Conservation (phyloP, 192 early-diverging fungal genomes). For the Backusella australiensis region DNA sequence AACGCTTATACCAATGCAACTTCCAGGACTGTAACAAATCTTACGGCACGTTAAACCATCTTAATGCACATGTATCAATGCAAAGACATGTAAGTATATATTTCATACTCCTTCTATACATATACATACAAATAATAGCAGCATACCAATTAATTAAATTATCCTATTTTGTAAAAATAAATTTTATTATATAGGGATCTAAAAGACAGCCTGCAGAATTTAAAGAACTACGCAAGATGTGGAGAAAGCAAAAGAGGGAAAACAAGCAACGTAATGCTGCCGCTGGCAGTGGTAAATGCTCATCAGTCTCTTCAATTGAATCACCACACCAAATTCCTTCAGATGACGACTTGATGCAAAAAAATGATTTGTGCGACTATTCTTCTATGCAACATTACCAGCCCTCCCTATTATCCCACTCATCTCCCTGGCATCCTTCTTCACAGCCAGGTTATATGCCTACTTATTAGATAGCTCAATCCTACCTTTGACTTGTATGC, state of each 20-base stretch:
- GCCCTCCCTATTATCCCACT: conserved; percentile 2
- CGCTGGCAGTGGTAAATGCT: neutral
- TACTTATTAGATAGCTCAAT: neutral
- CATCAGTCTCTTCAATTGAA: neutral
- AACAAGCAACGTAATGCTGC: conserved; percentile 13
- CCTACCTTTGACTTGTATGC: neutral
- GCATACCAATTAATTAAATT: conserved; percentile 33
- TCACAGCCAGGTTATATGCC: conserved; percentile 2
- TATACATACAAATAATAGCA: neutral
- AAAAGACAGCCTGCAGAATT: conserved; percentile 46
- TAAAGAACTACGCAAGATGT: conserved; percentile 55
- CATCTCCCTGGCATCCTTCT: conserved; percentile 1
- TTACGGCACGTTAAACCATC: conserved; percentile 59
- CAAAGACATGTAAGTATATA: conserved; percentile 51
- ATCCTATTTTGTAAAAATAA: conserved; percentile 24
- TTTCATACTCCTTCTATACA: conserved; percentile 11
- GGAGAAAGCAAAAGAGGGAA: conserved; percentile 52
- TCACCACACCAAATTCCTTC: neutral
- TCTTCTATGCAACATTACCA: conserved; percentile 5
- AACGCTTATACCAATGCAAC: conserved; percentile 54
- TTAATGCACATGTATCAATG: conserved; percentile 60
- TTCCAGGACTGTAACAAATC: conserved; percentile 51
- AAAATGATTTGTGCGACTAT: neutral
- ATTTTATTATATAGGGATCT: neutral
- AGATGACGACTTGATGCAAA: conserved; percentile 6